Evolutionary conservation across 352 stramenopile genomes (phyloP).

Genomic region (Phytophthora kernoviae): DNA sequence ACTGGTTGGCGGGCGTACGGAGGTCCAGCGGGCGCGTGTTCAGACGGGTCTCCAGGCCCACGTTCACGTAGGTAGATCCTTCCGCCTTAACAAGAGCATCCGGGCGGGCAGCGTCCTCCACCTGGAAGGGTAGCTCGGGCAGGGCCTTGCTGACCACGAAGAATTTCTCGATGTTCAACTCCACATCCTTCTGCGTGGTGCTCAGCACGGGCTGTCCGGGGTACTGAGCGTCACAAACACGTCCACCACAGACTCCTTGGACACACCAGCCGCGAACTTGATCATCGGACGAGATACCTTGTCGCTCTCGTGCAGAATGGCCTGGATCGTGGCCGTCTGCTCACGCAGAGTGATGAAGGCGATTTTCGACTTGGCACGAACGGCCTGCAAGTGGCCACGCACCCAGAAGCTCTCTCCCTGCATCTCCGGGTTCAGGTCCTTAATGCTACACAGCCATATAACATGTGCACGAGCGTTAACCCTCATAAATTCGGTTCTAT

Average conservation of each 20-base stretch:
- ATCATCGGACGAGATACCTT: constrained; percentile 95
- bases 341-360: constrained; percentile 98
- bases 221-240: constrained; percentile 92
- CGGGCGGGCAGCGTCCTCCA: constrained; percentile 95
- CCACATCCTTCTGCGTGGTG: constrained; percentile 95
- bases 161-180: constrained; percentile 94
- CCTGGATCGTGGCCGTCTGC: constrained; percentile 96
- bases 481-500: not conserved
- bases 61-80: constrained; percentile 85
- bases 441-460: constrained; percentile 19
- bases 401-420: constrained; percentile 94
- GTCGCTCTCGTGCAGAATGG: constrained; percentile 86
- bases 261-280: constrained; percentile 94
- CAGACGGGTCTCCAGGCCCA: constrained; percentile 93
- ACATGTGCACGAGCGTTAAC: not conserved
- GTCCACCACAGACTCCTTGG: constrained; percentile 97
- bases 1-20: constrained; percentile 98
- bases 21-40: constrained; percentile 97
- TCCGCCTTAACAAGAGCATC: constrained; percentile 87
- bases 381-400: constrained; percentile 94
- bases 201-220: constrained; percentile 89
- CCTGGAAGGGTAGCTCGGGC: constrained; percentile 91
- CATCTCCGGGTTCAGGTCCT: constrained; percentile 78
- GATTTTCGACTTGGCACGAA: constrained; percentile 93
- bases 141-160: constrained; percentile 96